Base-by-base conservation (phyloP, 306 rosid genomes). In the Boehmeria nivea region DNA sequence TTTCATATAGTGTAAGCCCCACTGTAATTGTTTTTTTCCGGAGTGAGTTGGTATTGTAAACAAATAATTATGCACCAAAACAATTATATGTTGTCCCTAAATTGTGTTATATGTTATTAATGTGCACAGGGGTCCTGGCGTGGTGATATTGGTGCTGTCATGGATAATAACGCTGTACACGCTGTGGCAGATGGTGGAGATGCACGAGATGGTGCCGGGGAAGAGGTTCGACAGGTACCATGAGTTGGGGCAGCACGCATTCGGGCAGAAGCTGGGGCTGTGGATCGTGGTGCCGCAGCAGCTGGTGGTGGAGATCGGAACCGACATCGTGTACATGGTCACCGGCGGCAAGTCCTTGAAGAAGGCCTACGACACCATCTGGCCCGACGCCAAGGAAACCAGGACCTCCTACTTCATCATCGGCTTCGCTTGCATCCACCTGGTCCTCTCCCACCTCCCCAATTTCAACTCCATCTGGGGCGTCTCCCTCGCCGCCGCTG, bases 161-260 rank as follows among this genome's bases (percentile, higher is more conserved):
- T 90, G 95, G 97, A 12, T 74, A 4, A 81, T 90, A 55, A 86
- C 97, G 12, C 33, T 86, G 17, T 90, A 77, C 66, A 86, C 94
- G 0, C 66, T 90, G 0, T 90, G 97, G 95, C 95, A 90, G 67
- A 81, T 86, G 95, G 95, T 90, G 11, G 86, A 83, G 66, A 86
- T 86, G 95, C 97, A 89, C 6, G 97, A 89, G 64, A 89, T 89
- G 95, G 83, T 81, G 12, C 88, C 97, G 0, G 97, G 90, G 1
- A 70, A 54, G 75, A 66, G 97, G 51, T 86, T 81, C 7, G 97
- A 89, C 33, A 47, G 97, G 64, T 89, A 89, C 60, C 97, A 89
- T 21, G 97, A 89, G 57, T 36, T 89, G 49, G 97, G 97, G 0
- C 97, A 86, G 36, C 52, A 79, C 13, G 97, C 94, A 6, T 89